Conservation (phyloP, 371 early-diverging fungal species). For the Mucor sp. region DNA sequence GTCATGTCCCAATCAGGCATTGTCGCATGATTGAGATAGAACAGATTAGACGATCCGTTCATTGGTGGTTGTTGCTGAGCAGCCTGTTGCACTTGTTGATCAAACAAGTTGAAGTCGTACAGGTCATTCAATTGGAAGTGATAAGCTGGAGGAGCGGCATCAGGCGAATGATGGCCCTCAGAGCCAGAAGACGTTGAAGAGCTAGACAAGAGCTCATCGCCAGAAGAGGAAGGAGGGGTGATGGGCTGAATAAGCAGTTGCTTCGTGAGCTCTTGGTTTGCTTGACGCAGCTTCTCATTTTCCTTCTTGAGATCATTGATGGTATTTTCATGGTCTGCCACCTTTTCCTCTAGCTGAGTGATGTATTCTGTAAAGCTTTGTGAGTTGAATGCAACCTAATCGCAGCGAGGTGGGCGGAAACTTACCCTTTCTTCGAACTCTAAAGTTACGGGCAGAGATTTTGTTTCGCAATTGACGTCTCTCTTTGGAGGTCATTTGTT, state of each 20-base stretch:
- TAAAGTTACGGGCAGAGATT: conserved; percentile 86
- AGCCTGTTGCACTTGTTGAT: conserved; percentile 12
- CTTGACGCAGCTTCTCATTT: conserved; percentile 15
- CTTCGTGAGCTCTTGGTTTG: conserved; percentile 21
- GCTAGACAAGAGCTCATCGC: conserved; percentile 1
- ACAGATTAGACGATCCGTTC: conserved; percentile 4
- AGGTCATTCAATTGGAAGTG: conserved; percentile 22
- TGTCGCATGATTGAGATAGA: conserved; percentile 24
- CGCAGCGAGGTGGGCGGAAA: neutral
- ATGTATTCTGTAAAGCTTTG: conserved; percentile 62
- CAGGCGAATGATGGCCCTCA: conserved; percentile 23
- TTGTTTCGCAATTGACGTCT: conserved; percentile 87
- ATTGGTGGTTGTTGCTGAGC: neutral
- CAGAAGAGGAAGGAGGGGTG: conserved; percentile 29
- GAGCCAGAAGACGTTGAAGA: conserved; percentile 10
- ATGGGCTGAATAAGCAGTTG: conserved; percentile 56
- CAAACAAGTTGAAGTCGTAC: conserved; percentile 20
- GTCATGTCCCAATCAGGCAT: conserved; percentile 28
- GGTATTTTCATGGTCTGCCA: conserved; percentile 29
- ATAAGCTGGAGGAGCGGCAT: neutral
- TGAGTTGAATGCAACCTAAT: too few species aligned
- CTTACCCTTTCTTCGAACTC: conserved; percentile 84
- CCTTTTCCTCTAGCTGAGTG: conserved; percentile 60
- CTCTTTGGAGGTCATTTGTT: conserved; percentile 74
- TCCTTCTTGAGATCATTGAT: conserved; percentile 21